Evolutionary conservation across 2,329 filamentous ascomycete species (phyloP).

Genomic region (Paecilomyces variotii): DNA sequence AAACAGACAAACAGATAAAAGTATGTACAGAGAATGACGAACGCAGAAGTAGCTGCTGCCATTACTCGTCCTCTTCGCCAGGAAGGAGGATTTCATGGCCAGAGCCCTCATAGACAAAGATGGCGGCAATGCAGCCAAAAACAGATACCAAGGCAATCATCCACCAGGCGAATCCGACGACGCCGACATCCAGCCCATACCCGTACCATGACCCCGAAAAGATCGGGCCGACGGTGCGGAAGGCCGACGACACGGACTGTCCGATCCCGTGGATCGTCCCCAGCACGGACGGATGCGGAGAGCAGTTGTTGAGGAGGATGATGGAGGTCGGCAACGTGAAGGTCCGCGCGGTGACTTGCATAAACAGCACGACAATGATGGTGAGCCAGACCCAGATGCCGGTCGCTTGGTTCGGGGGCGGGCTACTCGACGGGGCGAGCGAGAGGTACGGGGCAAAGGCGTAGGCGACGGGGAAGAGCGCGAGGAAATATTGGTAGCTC

Average conservation of each 20-base stretch:
- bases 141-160: constrained; percentile 46
- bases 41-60: neutral
- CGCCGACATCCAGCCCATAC: constrained; percentile 44
- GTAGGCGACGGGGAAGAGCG: constrained; percentile 65
- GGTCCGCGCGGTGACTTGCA: constrained; percentile 66
- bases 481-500: constrained; percentile 59
- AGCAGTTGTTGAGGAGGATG: constrained; percentile 54
- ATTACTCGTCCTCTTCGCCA: constrained; percentile 27
- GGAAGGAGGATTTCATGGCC: constrained; percentile 49
- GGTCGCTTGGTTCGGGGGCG: constrained; percentile 30
- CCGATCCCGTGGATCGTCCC: constrained; percentile 54
- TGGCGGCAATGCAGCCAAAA: constrained; percentile 50
- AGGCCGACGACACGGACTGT: constrained; percentile 47
- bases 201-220: constrained; percentile 50
- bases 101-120: constrained; percentile 57
- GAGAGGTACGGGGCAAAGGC: constrained; percentile 64
- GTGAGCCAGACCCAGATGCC: constrained; percentile 54
- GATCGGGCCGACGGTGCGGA: constrained; percentile 51
- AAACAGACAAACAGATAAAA: too few relatives aligned
- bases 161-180: constrained; percentile 54
- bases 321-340: constrained; percentile 56
- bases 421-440: constrained; percentile 52
- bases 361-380: constrained; percentile 55
- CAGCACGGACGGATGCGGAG: constrained; percentile 51
- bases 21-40: neutral